These are phyloP conservation scores for Entamoeba histolytica DNA, from an alignment of 208 protist genomes.

Conservation along the genomic window DNA sequence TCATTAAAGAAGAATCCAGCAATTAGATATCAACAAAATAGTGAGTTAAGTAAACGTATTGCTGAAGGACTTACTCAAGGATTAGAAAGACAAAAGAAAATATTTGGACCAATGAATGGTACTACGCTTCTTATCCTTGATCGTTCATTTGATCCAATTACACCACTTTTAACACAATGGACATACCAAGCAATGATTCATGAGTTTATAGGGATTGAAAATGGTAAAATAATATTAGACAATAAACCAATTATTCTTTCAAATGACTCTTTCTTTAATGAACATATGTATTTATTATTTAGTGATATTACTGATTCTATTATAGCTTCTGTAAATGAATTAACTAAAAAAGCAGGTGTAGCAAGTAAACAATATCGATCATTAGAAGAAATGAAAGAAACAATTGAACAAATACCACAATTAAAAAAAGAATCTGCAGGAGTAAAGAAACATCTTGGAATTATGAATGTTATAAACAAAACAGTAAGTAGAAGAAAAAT, in stretches of 20 bases:
- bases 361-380: not conserved
- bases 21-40: not conserved
- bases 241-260: not conserved
- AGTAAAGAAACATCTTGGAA: not conserved
- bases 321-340: not conserved
- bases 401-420: not conserved
- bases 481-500: not conserved
- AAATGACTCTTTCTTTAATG: not conserved
- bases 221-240: not conserved
- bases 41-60: not conserved
- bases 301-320: not conserved
- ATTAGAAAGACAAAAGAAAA: not conserved
- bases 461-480: not conserved
- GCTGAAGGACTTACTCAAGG: not conserved
- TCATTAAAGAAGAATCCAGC: not conserved
- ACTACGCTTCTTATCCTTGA: not conserved
- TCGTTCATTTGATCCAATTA: conserved; percentile 1
- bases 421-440: not conserved
- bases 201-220: conserved; percentile 3
- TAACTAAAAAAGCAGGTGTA: not conserved
- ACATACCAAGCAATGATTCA: conserved; percentile 5
- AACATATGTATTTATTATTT: not conserved
- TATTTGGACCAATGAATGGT: not conserved
- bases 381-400: not conserved
- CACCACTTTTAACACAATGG: not conserved